Evolutionary conservation across 345 rosid genomes (phyloP).

Genomic region (Citrus trifoliata): DNA sequence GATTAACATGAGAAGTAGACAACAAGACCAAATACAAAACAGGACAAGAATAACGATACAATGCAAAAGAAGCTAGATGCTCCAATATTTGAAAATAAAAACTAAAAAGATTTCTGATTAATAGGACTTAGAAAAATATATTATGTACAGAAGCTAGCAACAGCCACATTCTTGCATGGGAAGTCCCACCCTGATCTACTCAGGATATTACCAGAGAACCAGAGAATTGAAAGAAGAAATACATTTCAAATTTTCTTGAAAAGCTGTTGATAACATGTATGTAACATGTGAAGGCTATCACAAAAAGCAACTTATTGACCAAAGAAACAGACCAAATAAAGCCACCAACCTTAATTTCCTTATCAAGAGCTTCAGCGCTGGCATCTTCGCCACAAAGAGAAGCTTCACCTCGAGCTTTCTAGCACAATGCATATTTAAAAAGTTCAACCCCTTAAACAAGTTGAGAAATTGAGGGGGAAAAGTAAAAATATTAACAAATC

Average conservation of each 20-base stretch:
- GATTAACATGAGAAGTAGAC: neutral
- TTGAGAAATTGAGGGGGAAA: conserved; percentile 9
- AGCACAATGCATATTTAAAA: conserved; percentile 33
- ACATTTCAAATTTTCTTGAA: neutral
- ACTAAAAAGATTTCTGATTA: neutral
- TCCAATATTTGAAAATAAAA: neutral
- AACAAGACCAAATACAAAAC: neutral
- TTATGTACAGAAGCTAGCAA: neutral
- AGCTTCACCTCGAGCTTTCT: conserved; percentile 50
- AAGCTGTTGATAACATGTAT: neutral
- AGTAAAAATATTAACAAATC: neutral
- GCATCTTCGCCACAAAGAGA: conserved; percentile 37
- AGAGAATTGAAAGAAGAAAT: neutral
- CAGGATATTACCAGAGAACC: neutral
- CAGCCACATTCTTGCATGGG: neutral
- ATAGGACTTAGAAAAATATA: neutral
- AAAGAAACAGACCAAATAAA: conserved; percentile 11
- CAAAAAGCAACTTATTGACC: neutral
- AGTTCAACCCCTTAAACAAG: conserved; percentile 10
- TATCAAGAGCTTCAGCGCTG: conserved; percentile 33
- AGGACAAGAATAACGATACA: neutral
- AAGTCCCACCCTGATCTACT: neutral
- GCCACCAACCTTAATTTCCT: conserved; percentile 68
- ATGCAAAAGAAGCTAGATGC: neutral
- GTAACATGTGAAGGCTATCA: neutral